Evolutionary conservation across 1,284 basidiomycete genomes (phyloP).

Genomic region (Heterobasidion parviporum): DNA sequence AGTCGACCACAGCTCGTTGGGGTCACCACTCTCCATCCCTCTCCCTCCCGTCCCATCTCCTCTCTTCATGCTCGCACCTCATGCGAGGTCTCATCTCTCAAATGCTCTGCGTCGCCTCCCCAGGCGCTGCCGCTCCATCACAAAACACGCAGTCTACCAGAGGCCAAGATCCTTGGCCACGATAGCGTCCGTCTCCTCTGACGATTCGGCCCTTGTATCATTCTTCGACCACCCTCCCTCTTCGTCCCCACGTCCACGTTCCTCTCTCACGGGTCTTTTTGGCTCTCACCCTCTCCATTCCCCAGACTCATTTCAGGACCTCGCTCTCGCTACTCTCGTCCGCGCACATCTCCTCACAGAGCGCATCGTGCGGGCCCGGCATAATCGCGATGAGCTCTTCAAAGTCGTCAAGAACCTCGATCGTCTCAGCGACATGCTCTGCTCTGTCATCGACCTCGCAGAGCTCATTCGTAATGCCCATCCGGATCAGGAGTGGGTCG

Average conservation of each 20-base stretch:
- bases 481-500: constrained; percentile 79
- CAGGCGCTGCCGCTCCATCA: constrained; percentile 5
- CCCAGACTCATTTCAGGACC: constrained; percentile 51
- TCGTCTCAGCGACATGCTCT: constrained; percentile 89
- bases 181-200: constrained; percentile 43
- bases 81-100: constrained; percentile 7
- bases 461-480: constrained; percentile 92
- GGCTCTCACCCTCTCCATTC: constrained; percentile 54
- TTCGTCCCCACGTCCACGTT: constrained; percentile 25
- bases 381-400: constrained; percentile 64
- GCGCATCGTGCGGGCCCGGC: constrained; percentile 58
- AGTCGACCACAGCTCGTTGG: background rate
- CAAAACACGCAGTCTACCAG: constrained; percentile 3
- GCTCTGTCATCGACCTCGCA: constrained; percentile 93
- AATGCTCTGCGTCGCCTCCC: constrained; percentile 1
- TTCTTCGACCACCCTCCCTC: constrained; percentile 59
- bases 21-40: background rate
- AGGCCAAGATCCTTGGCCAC: constrained; percentile 25
- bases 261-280: constrained; percentile 63
- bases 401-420: constrained; percentile 92
- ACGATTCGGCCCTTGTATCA: constrained; percentile 57
- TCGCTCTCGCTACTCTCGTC: constrained; percentile 64
- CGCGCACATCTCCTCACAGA: constrained; percentile 70
- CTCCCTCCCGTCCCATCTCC: background rate
- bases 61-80: constrained; percentile 11